A percentile compares a stretch with the other conserved stretches of the same genome.
phyloP scores from a whole-genome alignment of 2,329 filamentous ascomycete species.

The Emergomyces orientalis region DNA sequence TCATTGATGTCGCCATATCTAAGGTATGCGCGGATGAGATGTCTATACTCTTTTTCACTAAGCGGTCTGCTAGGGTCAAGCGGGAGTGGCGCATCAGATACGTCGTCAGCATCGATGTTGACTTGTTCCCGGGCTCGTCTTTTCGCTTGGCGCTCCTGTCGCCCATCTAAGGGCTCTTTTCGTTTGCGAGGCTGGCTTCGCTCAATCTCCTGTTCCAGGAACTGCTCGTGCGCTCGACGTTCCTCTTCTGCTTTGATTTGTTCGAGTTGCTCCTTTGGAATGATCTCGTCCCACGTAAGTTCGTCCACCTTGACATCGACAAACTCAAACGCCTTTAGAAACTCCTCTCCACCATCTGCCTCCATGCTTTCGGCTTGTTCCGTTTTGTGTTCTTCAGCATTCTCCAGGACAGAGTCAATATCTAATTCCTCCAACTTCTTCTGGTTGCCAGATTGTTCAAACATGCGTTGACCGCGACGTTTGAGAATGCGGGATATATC shows the following conservation, averaged over 20 bases:
- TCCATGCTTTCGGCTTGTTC: conserved; percentile 91
- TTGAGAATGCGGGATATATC: conserved; percentile 96
- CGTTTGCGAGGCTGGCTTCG: conserved; percentile 73
- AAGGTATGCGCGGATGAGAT: conserved; percentile 82
- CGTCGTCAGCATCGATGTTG: conserved; percentile 58
- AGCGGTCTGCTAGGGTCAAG: conserved; percentile 80
- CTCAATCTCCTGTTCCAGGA: conserved; percentile 71
- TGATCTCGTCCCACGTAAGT: conserved; percentile 96
- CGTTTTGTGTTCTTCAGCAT: conserved; percentile 93
- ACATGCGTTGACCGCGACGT: conserved; percentile 97
- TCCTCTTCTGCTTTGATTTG: conserved; percentile 85
- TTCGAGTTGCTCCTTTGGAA: conserved; percentile 84
- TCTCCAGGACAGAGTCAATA: conserved; percentile 92
- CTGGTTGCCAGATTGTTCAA: conserved; percentile 94
- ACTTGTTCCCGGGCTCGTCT: conserved; percentile 59
- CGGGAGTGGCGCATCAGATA: conserved; percentile 54
- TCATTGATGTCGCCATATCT: conserved; percentile 86
- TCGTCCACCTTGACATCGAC: conserved; percentile 93
- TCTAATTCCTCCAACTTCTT: conserved; percentile 88
- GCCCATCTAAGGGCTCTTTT: conserved; percentile 53
- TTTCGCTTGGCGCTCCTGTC: conserved; percentile 59
- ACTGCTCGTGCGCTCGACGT: conserved; percentile 70
- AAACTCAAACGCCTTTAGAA: conserved; percentile 80
- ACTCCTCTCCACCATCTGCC: conserved; percentile 92
- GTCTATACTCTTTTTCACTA: conserved; percentile 84